Evolutionary conservation across 2,329 filamentous ascomycete genomes (phyloP).

Genomic region (Allantophomopsis cytisporea): DNA sequence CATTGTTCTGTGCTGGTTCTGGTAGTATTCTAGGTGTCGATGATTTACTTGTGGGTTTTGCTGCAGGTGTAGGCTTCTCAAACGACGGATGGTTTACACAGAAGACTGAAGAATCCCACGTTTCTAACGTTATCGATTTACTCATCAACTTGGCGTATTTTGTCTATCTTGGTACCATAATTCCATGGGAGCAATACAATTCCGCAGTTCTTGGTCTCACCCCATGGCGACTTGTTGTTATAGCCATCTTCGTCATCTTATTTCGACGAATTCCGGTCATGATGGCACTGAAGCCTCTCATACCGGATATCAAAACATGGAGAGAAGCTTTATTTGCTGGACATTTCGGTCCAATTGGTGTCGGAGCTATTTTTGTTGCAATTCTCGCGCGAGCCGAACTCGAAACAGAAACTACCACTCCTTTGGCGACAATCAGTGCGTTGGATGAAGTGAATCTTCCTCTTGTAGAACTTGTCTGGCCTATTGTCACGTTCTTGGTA

Average conservation of each 20-base stretch:
- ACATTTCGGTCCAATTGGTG: conserved; percentile 94
- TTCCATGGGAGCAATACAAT: conserved; percentile 92
- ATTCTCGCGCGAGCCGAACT: conserved; percentile 89
- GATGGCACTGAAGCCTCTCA: conserved; percentile 79
- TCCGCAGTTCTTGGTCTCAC: conserved; percentile 55
- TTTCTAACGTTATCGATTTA: conserved; percentile 97
- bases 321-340: conserved; percentile 92
- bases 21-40: conserved; percentile 86
- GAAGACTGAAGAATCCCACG: conserved; percentile 96
- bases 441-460: conserved; percentile 40
- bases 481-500: conserved; percentile 86
- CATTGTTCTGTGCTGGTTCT: conserved; percentile 88
- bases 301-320: conserved; percentile 97
- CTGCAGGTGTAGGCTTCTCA: conserved; percentile 94
- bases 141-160: conserved; percentile 96
- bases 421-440: conserved; percentile 48
- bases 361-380: conserved; percentile 85
- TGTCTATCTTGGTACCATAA: conserved; percentile 93
- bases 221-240: conserved; percentile 85
- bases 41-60: conserved; percentile 87
- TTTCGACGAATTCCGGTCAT: conserved; percentile 95
- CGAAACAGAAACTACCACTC: conserved; percentile 60
- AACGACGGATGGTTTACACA: conserved; percentile 99
- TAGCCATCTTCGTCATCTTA: conserved; percentile 85
- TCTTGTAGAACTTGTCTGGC: conserved; percentile 83